phyloP scores from a whole-genome alignment of 495 filamentous ascomycete genomes.

The Penicillium bialowiezense region DNA sequence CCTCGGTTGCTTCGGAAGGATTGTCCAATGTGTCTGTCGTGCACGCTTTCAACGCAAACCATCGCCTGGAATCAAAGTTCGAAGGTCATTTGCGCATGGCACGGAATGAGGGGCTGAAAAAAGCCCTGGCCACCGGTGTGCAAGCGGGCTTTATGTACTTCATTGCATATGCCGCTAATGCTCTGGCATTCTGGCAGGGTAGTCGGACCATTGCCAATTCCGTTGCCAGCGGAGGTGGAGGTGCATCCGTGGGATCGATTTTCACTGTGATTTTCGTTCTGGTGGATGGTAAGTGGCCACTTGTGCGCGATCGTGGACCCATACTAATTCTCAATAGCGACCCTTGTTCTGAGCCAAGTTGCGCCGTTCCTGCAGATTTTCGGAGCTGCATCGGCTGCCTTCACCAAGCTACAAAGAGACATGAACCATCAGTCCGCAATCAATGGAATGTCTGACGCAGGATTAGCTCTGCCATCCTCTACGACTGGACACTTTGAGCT shows the following conservation, averaged over 20 bases:
- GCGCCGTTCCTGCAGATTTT: constrained; percentile 63
- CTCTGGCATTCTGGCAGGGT: constrained; percentile 66
- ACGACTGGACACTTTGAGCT: constrained; percentile 46
- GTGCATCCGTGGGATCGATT: constrained; percentile 52
- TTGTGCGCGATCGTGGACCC: constrained; percentile 8
- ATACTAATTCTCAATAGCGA: constrained; percentile 35
- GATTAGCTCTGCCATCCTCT: constrained; percentile 27
- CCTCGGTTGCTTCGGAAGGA: constrained; percentile 48
- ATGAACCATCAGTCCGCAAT: constrained; percentile 52
- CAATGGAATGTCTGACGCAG: constrained; percentile 38
- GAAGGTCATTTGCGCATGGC: constrained; percentile 20
- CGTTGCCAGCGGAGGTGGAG: constrained; percentile 29
- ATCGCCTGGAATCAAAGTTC: constrained; percentile 54
- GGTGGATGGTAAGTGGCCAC: constrained; percentile 51
- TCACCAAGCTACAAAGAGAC: constrained; percentile 45
- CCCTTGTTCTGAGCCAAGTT: constrained; percentile 59
- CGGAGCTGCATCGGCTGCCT: constrained; percentile 53
- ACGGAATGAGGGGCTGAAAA: constrained; percentile 54
- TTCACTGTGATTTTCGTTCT: constrained; percentile 69
- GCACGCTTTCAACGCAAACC: constrained; percentile 47
- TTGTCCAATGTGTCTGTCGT: constrained; percentile 47
- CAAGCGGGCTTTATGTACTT: constrained; percentile 65
- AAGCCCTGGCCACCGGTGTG: constrained; percentile 54
- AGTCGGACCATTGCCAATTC: constrained; percentile 51
- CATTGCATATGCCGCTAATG: constrained; percentile 61